Base-by-base conservation (phyloP, 148 eudicot genomes). In the Polygonum maritimum region DNA sequence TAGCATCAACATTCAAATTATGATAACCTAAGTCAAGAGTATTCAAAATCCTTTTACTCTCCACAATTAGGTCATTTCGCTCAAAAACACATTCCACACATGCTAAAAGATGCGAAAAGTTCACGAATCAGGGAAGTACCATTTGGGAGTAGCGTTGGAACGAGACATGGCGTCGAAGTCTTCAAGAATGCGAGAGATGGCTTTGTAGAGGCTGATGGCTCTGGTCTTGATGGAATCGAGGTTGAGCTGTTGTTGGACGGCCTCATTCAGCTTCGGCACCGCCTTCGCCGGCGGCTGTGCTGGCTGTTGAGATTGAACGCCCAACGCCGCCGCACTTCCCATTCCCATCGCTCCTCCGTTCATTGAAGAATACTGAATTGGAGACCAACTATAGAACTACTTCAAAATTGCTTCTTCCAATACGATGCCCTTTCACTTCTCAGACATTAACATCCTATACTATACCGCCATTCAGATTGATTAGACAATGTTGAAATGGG, bases 161-260 rank as follows among this genome's bases (percentile, higher is more conserved):
- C 92, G 97, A 76, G 93, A 80, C 31, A 89, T 78, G 55, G 76
- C 80, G 31, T 92, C 90, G 35, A 90, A 78, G 0, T 96, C 99
- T 49, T 96, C 93, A 12, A 96, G 89, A 80, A 96, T 91, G 76
- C 98, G 94, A 79, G 94, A 76, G 55, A 96, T 92, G 62, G 94
- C 86, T 75, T 91, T 91, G 79, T 57, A 87, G 77, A 96, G 90
- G 38, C 94, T 87, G 12, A 86, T 76, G 12, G 98, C 98, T 14
- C 99, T 88, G 55, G 91, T 91, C 83, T 89, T 96, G 22, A 96
- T 86, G 0, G 90, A 88, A 11, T 92, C 91, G 51, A 96, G 87
- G 71, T 96, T 96, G 47, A 96, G 89, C 60, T 92, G 94, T 74
- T 91, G 98, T 71, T 83, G 90, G 54, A 92, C 85, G 41, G 89